Evolutionary conservation across 768 basidiomycete species (phyloP), one percentile per base, ranked within the genome.

Genomic region (Roridomyces roridus): DNA sequence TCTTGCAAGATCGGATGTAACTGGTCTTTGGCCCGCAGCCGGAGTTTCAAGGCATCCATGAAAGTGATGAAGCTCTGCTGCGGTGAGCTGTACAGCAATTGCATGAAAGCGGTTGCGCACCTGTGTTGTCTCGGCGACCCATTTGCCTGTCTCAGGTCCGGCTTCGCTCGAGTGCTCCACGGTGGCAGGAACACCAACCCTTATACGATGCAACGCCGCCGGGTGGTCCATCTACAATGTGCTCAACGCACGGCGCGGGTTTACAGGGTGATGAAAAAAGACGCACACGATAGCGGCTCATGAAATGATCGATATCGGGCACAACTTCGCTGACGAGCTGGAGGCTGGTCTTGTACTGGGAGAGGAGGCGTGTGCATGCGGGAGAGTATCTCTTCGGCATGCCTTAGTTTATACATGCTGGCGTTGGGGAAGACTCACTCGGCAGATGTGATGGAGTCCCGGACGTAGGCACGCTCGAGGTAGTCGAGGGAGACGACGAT

Each of bases 81-180:
- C 17, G 24, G 26, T 41, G 36, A 44, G 41, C 5, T 46, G 5
- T 1, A 37, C 18, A 20, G 31, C 54, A 37, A 36, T 18, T n/a
- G 18, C 20, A 35, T 1, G 26, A 10, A 12, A 43, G 12, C n/a
- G 41, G 14, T 15, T 11, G 65, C 72, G 42, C 31, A 92, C 96
- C 83, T 96, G 93, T 0, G 96, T 98, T 6, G 96, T 98, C 72
- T 98, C 94, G 9, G 96, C 96, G 23, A 99, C 94, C 91, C 92
- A 95, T 72, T 98, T 97, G 31, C 92, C 91, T 0, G 92, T 93
- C 73, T 98, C 96, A 11, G 90, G 91, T 1, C 92, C 94, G 8
- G 90, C 90, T 70, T 95, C 94, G 41, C 91, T 90, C 12, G 92
- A 92, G 71, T 98, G 96, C 70, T 98, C 96, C 4, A 97, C 91